These are phyloP conservation scores for Davidsoniella eucalypti DNA, from an alignment of 2,329 filamentous ascomycete species.

Conservation along the genomic window DNA sequence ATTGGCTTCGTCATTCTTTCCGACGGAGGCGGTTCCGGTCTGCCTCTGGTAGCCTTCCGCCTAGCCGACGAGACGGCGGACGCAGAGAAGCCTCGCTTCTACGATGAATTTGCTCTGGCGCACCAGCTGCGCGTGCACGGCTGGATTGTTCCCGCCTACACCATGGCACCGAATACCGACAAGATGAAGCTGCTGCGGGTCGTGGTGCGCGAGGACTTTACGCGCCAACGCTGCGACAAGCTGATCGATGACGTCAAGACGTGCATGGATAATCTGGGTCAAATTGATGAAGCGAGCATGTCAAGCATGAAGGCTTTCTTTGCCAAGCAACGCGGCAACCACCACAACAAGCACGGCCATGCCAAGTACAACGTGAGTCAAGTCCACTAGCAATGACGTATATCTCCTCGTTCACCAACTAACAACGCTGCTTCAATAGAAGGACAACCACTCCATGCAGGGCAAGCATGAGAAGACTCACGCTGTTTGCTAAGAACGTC, in stretches of 20 bases:
- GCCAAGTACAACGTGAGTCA: constrained; percentile 32
- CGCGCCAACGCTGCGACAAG: constrained; percentile 61
- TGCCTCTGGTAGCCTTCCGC: constrained; percentile 83
- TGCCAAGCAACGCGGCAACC: constrained; percentile 31
- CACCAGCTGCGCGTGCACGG: constrained; percentile 73
- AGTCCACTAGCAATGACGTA: too few relatives aligned
- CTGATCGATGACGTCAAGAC: constrained; percentile 66
- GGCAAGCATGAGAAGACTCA: constrained; percentile 86
- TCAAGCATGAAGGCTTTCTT: constrained; percentile 53
- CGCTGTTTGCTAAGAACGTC: constrained; percentile 49
- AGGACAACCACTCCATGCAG: constrained; percentile 75
- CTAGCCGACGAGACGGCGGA: constrained; percentile 39
- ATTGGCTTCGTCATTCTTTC: constrained; percentile 84
- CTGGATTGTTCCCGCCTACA: constrained; percentile 93
- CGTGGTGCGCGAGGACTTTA: constrained; percentile 87
- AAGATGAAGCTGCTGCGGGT: constrained; percentile 81
- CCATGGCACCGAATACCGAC: constrained; percentile 80
- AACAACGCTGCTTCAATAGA: constrained; percentile 22
- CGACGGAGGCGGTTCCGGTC: constrained; percentile 55
- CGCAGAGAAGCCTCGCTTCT: constrained; percentile 36
- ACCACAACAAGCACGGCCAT: constrained; percentile 36
- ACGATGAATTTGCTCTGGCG: constrained; percentile 63
- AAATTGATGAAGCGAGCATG: constrained; percentile 58
- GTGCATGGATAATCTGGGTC: constrained; percentile 51
- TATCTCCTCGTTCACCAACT: neutral